These are phyloP conservation scores for Acarospora socialis DNA, from an alignment of 2,329 filamentous ascomycete species.

Conservation along the genomic window DNA sequence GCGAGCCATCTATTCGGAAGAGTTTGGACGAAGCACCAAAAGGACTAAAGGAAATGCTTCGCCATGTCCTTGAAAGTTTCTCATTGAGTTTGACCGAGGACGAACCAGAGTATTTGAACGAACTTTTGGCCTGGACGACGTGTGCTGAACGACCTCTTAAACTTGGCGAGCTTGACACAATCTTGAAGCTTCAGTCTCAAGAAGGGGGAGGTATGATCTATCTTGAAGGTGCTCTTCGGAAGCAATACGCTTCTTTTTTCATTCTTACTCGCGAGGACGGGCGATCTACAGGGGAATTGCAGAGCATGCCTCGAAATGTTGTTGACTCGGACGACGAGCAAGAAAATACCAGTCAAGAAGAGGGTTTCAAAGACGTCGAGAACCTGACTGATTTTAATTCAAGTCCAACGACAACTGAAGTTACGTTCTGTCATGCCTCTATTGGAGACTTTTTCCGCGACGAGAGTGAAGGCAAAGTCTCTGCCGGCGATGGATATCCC, in stretches of 20 bases:
- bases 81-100: conserved; percentile 25
- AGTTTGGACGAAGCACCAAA: conserved; percentile 33
- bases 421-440: conserved; percentile 17
- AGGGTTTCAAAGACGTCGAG: no score
- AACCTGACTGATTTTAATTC: conserved; percentile 13
- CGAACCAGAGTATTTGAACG: conserved; percentile 27
- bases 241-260: conserved; percentile 35
- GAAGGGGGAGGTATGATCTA: conserved; percentile 24
- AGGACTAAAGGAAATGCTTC: conserved; percentile 29
- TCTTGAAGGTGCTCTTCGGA: conserved; percentile 29
- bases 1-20: conserved; percentile 32
- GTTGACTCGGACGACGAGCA: conserved; percentile 2
- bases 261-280: conserved; percentile 31
- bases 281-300: conserved; percentile 13
- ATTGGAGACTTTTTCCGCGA: conserved; percentile 15
- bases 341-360: no score
- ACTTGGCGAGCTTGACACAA: conserved; percentile 31
- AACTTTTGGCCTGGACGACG: conserved; percentile 33
- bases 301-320: not conserved
- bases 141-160: conserved; percentile 32
- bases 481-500: conserved; percentile 6
- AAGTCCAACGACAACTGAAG: conserved; percentile 11
- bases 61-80: conserved; percentile 28
- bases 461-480: conserved; percentile 10
- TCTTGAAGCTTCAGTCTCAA: conserved; percentile 29